These are phyloP conservation scores for Ganoderma leucocontextum DNA, from an alignment of 1,284 basidiomycete species.

Conservation along the genomic window DNA sequence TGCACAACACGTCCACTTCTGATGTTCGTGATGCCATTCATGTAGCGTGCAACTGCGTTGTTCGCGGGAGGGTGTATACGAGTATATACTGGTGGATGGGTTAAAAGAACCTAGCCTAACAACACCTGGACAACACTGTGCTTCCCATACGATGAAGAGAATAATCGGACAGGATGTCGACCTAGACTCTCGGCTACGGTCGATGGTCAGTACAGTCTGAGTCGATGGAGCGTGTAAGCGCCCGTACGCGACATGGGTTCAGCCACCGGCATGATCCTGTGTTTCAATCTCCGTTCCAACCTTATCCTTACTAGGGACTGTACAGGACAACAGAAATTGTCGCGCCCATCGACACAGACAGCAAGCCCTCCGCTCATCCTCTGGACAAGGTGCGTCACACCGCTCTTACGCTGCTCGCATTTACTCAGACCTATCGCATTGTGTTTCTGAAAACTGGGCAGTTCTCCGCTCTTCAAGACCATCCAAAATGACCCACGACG, in stretches of 20 bases:
- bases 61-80: background rate
- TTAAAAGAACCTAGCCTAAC: too few species aligned
- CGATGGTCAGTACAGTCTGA: too few species aligned
- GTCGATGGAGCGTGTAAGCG: too few species aligned
- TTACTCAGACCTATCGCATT: constrained; percentile 1
- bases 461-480: constrained; percentile 34
- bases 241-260: background rate
- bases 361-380: constrained; percentile 31
- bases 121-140: too few species aligned
- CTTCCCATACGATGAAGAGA: too few species aligned
- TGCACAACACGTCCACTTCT: background rate
- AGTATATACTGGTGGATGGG: background rate
- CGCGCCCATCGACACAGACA: constrained; percentile 32
- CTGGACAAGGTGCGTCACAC: constrained; percentile 29
- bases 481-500: constrained; percentile 87
- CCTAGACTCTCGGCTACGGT: too few species aligned
- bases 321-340: constrained; percentile 35
- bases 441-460: background rate
- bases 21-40: too few species aligned
- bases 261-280: constrained; percentile 7
- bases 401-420: background rate
- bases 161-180: too few species aligned
- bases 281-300: constrained; percentile 21
- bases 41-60: background rate
- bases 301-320: constrained; percentile 27